Conservation (phyloP, 176 grass and related monocot genomes). For the Stipa capillata region DNA sequence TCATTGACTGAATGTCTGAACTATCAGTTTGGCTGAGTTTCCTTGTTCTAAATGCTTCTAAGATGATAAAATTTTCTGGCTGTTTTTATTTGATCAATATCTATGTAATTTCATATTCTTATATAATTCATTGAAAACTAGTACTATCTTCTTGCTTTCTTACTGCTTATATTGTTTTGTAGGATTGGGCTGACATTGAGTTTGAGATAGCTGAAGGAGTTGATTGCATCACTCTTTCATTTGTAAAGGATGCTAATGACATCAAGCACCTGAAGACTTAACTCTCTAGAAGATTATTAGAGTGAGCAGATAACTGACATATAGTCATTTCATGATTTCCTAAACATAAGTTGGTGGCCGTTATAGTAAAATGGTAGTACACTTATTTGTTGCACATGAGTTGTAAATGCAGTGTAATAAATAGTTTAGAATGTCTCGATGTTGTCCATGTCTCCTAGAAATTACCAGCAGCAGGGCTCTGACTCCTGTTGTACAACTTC, state of each 20-base stretch:
- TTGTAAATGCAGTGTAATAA: background rate
- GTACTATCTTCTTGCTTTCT: conserved; percentile 3
- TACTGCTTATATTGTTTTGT: background rate
- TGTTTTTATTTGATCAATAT: background rate
- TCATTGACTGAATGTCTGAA: background rate
- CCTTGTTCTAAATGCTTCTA: background rate
- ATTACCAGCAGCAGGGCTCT: background rate
- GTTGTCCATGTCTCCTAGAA: background rate
- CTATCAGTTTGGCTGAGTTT: background rate
- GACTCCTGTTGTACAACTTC: background rate
- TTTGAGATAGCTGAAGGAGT: conserved; percentile 64
- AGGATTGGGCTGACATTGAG: conserved; percentile 73
- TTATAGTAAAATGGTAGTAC: no score
- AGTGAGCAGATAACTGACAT: conserved; percentile 34
- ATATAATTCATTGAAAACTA: background rate
- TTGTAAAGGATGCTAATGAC: conserved; percentile 63
- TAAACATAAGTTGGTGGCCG: no score
- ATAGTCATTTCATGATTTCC: background rate
- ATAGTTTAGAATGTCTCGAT: background rate
- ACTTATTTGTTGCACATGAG: background rate
- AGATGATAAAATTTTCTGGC: background rate
- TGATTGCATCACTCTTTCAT: conserved; percentile 62
- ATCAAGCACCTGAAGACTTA: conserved; percentile 58
- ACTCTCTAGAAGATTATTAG: conserved; percentile 51
- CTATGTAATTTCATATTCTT: background rate